Evolutionary conservation across 2,329 filamentous ascomycete genomes (phyloP).

Genomic region (Sporothrix phasma): DNA sequence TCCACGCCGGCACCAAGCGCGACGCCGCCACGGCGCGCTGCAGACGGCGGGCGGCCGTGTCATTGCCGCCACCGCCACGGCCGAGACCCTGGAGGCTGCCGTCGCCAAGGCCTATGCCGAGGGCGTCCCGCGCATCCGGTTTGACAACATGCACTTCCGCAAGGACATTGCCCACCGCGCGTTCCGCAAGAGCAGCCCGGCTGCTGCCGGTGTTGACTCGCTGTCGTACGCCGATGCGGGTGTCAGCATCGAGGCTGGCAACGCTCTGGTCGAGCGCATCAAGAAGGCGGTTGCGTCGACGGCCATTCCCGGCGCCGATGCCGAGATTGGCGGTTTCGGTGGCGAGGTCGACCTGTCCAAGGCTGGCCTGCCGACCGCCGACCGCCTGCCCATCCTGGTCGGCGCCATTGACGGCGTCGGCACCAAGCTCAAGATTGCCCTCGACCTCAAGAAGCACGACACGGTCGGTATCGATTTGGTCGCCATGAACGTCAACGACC

Average conservation of each 20-base stretch:
- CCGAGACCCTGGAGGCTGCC: constrained; percentile 63
- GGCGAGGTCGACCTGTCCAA: constrained; percentile 70
- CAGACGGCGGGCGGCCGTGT: constrained; percentile 80
- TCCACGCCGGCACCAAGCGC: constrained; percentile 80
- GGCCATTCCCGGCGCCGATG: constrained; percentile 74
- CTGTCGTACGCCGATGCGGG: constrained; percentile 91
- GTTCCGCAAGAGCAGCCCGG: constrained; percentile 37
- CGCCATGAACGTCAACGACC: constrained; percentile 98
- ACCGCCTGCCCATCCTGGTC: constrained; percentile 78
- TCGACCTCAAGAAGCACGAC: constrained; percentile 79
- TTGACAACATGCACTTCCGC: constrained; percentile 82
- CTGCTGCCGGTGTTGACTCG: constrained; percentile 32
- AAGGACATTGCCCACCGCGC: constrained; percentile 83
- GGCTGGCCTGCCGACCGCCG: constrained; percentile 63
- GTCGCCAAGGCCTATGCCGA: constrained; percentile 73
- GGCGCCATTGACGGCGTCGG: constrained; percentile 93
- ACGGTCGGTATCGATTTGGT: constrained; percentile 95
- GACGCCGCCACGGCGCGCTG: constrained; percentile 49
- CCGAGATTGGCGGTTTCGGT: constrained; percentile 90
- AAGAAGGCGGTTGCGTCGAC: constrained; percentile 83
- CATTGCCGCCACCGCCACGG: constrained; percentile 78
- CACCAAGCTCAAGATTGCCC: constrained; percentile 93
- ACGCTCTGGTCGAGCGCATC: constrained; percentile 84
- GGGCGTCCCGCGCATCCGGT: constrained; percentile 68
- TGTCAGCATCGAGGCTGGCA: constrained; percentile 89